These are phyloP conservation scores for Phallus indusiatus DNA, from an alignment of 768 basidiomycete species.

Conservation along the genomic window DNA sequence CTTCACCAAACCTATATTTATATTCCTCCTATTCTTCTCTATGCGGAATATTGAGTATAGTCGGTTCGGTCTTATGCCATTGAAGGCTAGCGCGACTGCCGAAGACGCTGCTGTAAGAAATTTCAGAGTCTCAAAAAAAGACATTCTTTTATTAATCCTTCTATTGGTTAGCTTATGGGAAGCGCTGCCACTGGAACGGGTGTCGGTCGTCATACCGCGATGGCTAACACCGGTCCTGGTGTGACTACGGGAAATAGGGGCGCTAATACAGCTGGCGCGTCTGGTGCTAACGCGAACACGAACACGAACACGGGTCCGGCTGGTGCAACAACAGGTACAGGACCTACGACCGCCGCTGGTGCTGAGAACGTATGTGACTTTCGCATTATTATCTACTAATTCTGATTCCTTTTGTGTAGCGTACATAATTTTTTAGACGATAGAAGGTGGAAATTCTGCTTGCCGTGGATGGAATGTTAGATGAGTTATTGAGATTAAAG, in stretches of 20 bases:
- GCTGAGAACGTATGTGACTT: too few relatives aligned
- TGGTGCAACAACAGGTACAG: too few relatives aligned
- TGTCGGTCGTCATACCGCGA: neutral
- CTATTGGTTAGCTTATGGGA: neutral
- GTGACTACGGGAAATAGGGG: neutral
- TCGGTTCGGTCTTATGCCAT: neutral
- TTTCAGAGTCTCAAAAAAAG: too few relatives aligned
- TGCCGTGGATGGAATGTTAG: too few relatives aligned
- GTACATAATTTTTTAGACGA: too few relatives aligned
- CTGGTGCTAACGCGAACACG: neutral
- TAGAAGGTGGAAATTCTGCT: too few relatives aligned
- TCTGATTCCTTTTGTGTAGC: too few relatives aligned
- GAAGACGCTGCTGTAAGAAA: neutral
- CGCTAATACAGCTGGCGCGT: neutral
- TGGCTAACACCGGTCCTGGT: neutral
- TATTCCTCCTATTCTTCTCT: neutral
- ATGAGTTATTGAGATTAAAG: too few relatives aligned
- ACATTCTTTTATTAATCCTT: too few relatives aligned
- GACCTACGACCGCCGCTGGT: too few relatives aligned
- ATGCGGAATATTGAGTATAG: slow-evolving; percentile 2
- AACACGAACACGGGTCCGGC: neutral
- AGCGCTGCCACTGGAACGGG: neutral
- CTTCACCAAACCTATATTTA: neutral
- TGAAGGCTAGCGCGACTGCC: neutral
- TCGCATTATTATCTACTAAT: too few relatives aligned